Conservation (phyloP, 345 rosid genomes). For the Eucalyptus erythrocorys region DNA sequence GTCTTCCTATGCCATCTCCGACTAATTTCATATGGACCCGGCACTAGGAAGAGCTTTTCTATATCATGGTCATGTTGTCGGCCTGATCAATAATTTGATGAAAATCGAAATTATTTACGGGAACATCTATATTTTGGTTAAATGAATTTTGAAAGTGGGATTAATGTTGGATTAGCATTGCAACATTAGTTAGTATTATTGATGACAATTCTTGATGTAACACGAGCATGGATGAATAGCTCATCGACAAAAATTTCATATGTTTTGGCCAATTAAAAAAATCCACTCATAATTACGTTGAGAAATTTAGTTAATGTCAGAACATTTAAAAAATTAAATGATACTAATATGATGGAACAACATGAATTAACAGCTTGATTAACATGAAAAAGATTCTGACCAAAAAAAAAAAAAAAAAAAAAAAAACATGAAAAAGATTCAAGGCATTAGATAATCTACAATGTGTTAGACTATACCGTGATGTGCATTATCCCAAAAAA, state of each 20-base stretch:
- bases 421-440: not conserved
- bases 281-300: not conserved
- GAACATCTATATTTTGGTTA: not conserved
- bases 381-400: not conserved
- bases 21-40: not conserved
- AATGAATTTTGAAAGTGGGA: not conserved
- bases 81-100: not conserved
- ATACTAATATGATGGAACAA: not conserved
- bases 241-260: not conserved
- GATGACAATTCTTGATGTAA: not conserved
- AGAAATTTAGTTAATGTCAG: not conserved
- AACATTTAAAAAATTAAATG: not conserved
- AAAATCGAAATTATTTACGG: not conserved
- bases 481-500: not conserved
- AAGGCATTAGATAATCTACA: not conserved
- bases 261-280: not conserved
- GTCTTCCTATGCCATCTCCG: not conserved
- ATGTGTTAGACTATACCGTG: not conserved
- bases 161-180: not conserved
- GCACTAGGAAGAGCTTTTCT: not conserved
- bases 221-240: not conserved
- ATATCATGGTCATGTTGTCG: not conserved
- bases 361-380: not conserved
- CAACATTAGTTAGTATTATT: not conserved
- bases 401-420: too few relatives aligned